A percentile compares a stretch with the other conserved stretches of the same genome.
These are phyloP conservation scores for Primulina eburnea DNA, from an alignment of 257 asterid genomes.

Conservation along the genomic window DNA sequence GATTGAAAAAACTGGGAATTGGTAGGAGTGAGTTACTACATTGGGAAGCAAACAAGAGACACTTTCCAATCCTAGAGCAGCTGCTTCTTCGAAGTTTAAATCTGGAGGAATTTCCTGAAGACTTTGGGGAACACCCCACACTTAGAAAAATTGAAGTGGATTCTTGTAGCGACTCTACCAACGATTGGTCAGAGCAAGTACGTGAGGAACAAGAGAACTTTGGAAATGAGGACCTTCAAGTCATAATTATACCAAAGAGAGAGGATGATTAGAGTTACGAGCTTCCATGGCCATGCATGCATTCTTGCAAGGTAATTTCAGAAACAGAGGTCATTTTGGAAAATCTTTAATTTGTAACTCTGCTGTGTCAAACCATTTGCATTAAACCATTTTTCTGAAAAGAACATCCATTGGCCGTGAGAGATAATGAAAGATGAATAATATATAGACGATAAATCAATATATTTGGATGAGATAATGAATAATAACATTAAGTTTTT, in stretches of 20 bases:
- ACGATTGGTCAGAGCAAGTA: not conserved
- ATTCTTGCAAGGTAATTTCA: too few relatives aligned
- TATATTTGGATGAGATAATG: too few relatives aligned
- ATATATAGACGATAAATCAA: too few relatives aligned
- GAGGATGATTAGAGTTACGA: not conserved
- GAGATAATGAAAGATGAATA: too few relatives aligned
- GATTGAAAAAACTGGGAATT: slow-evolving; percentile 23
- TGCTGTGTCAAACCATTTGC: too few relatives aligned
- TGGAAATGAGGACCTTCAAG: slow-evolving; percentile 11
- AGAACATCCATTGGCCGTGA: too few relatives aligned
- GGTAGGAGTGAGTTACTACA: not conserved
- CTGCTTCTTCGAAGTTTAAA: slow-evolving; percentile 2
- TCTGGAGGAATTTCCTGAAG: slow-evolving; percentile 15
- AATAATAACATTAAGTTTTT: too few relatives aligned
- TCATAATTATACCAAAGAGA: not conserved
- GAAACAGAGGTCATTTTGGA: too few relatives aligned
- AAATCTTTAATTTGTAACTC: too few relatives aligned
- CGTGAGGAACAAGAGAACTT: not conserved
- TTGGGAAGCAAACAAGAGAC: not conserved
- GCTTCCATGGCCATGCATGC: too few relatives aligned
- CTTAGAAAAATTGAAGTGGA: slow-evolving; percentile 23
- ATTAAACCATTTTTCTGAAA: too few relatives aligned
- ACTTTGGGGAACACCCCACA: not conserved
- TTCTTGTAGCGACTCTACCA: slow-evolving; percentile 23
- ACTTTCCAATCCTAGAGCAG: not conserved